Base-by-base conservation (phyloP, 371 early-diverging fungal genomes). In the Chytridium lagenaria region DNA sequence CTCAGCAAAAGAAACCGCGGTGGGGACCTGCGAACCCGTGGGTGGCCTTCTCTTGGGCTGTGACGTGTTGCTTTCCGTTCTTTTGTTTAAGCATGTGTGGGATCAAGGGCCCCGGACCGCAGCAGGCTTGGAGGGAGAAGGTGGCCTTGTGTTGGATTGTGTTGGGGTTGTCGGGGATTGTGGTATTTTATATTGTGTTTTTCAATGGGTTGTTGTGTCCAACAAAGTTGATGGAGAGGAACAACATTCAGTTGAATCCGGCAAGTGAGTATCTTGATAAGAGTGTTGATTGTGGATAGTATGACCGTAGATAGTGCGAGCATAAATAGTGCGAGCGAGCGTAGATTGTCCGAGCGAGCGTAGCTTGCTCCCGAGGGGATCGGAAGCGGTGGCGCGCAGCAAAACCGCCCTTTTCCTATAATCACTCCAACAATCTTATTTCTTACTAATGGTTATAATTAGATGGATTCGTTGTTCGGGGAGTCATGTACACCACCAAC, bases 141-240 rank as follows among this genome's bases (percentile, higher is more conserved):
- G 87, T 94, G 0, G 92, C 95, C 0, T 78, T 95, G 15, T 93
- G 93, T 80, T 78, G 90, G 31, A 77, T 93, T 68, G 92, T 93
- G 44, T 84, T 92, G 50, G 80, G 94, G 34, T 71, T 94, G 79
- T 95, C 93, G 70, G 87, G 85, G 10, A 80, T 90, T 70, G 88
- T 95, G 59, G 83, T 95, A 50, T 95, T 97, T 86, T 95, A 93
- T 83, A 92, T 97, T 69, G 89, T 94, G 30, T 90, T 93, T 65
- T 88, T 97, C 55, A 92, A 97, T 40, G 85, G 90, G 71, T 70
- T 95, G 52, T 88, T 98, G 37, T 98, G 99, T 82, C 96, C 96
- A 7, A 36, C 26, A 16, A 38, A 40, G 40, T 44, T 38, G 10
- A 10, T 44, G 44, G 16, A 38, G 44, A 40, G 28, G 66, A 40